phyloP scores from a whole-genome alignment of 1,284 basidiomycete species.

The Leccinum pachyderme region DNA sequence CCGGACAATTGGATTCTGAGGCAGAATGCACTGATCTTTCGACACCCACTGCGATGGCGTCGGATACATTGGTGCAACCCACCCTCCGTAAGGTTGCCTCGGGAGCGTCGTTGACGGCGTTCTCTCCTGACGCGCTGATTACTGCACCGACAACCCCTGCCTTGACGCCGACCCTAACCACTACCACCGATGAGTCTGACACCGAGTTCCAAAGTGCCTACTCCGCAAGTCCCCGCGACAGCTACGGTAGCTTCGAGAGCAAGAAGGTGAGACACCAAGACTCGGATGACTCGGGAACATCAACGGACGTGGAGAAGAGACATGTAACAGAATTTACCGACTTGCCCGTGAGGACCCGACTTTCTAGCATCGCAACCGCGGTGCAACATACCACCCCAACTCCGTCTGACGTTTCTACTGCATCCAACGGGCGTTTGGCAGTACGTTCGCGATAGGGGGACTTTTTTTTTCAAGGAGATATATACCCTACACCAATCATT shows the following conservation, averaged over 20 bases:
- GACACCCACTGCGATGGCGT: slow-evolving; percentile 26
- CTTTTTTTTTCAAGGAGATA: slow-evolving; percentile 23
- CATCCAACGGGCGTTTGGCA: slow-evolving; percentile 28
- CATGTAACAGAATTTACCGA: slow-evolving; percentile 35
- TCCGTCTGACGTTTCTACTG: slow-evolving; percentile 39
- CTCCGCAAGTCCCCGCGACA: slow-evolving; percentile 66
- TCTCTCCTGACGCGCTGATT: slow-evolving; percentile 29
- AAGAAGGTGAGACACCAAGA: slow-evolving; percentile 27
- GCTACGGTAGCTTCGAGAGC: slow-evolving; percentile 46
- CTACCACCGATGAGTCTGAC: slow-evolving; percentile 73
- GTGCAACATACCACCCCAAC: slow-evolving; percentile 37
- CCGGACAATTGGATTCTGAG: slow-evolving; percentile 27
- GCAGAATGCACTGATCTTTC: slow-evolving; percentile 23
- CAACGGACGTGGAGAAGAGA: slow-evolving; percentile 29
- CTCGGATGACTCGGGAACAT: slow-evolving; percentile 35
- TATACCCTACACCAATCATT: slow-evolving; percentile 31
- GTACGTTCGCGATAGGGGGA: slow-evolving; percentile 22
- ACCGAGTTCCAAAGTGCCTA: slow-evolving; percentile 84
- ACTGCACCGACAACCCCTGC: slow-evolving; percentile 41
- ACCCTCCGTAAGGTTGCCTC: slow-evolving; percentile 39
- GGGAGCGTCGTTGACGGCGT: slow-evolving; percentile 34
- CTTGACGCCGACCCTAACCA: slow-evolving; percentile 41
- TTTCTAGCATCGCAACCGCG: slow-evolving; percentile 47
- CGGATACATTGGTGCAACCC: slow-evolving; percentile 10
- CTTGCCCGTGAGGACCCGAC: slow-evolving; percentile 39